Conservation (phyloP, 2,329 filamentous ascomycete species). For the Balansia obtecta region DNA sequence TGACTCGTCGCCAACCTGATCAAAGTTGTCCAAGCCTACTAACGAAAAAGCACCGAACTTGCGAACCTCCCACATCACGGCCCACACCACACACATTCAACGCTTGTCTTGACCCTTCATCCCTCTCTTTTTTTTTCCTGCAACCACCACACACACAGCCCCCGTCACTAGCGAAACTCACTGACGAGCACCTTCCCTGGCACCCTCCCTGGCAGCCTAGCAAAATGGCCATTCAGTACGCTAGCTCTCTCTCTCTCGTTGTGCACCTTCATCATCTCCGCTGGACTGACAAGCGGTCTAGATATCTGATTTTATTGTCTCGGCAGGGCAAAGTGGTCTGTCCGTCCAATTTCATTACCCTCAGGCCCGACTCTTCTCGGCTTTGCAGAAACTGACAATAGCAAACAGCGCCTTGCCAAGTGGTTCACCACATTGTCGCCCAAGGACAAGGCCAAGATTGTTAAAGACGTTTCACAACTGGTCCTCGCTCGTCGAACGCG, state of each 20-base stretch:
- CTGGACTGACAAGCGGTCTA: constrained; percentile 27
- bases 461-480: constrained; percentile 97
- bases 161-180: constrained; percentile 7
- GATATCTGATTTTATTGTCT: constrained; percentile 94
- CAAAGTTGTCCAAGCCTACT: constrained; percentile 8
- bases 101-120: neutral
- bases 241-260: constrained; percentile 5
- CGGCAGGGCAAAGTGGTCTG: constrained; percentile 98
- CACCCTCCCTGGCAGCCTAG: constrained; percentile 12
- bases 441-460: constrained; percentile 98
- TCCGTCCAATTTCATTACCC: constrained; percentile 13
- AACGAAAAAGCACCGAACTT: constrained; percentile 3
- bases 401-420: constrained; percentile 77
- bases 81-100: neutral
- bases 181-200: constrained; percentile 10
- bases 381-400: constrained; percentile 5
- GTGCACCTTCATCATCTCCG: constrained; percentile 1
- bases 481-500: constrained; percentile 90
- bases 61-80: constrained; percentile 5
- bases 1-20: constrained; percentile 15
- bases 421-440: constrained; percentile 98
- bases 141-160: neutral
- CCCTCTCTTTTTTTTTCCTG: neutral
- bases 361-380: neutral
- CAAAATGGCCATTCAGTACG: constrained; percentile 34